These are phyloP conservation scores for Cordyceps farinosa DNA, from an alignment of 2,329 filamentous ascomycete species.

Conservation along the genomic window DNA sequence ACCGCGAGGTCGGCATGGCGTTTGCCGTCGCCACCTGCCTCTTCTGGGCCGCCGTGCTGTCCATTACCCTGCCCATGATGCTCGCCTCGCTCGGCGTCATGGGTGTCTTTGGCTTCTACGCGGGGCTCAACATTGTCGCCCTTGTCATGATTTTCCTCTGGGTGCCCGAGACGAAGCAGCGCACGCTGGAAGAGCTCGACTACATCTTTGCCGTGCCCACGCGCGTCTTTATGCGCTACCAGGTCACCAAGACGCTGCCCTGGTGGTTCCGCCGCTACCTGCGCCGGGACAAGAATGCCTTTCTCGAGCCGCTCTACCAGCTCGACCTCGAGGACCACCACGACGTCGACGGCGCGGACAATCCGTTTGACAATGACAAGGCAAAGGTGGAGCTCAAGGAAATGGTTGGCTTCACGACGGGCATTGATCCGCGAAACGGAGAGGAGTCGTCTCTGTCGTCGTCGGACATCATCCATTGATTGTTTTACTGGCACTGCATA, in stretches of 20 bases:
- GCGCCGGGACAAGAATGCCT: conserved; percentile 43
- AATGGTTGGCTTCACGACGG: conserved; percentile 27
- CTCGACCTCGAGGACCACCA: conserved; percentile 34
- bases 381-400: conserved; percentile 38
- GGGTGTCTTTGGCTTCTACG: conserved; percentile 53
- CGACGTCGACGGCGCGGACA: conserved; percentile 29
- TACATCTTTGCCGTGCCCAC: conserved; percentile 60
- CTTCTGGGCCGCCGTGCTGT: conserved; percentile 56
- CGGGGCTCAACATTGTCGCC: conserved; percentile 52
- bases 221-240: conserved; percentile 53
- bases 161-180: conserved; percentile 58
- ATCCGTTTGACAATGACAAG: conserved; percentile 37
- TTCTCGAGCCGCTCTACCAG: conserved; percentile 41
- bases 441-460: conserved; percentile 4
- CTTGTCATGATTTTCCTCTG: conserved; percentile 55
- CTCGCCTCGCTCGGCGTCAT: conserved; percentile 41
- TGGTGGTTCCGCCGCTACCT: conserved; percentile 60
- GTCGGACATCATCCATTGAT: conserved; percentile 12
- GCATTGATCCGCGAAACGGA: conserved; percentile 6
- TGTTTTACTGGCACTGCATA: neutral
- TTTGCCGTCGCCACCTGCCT: conserved; percentile 65
- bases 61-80: conserved; percentile 62
- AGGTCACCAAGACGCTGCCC: conserved; percentile 52
- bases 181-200: conserved; percentile 54
- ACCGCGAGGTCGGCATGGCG: conserved; percentile 69